Conservation (phyloP, 805 yeast species). For the Starmerella floricola region DNA sequence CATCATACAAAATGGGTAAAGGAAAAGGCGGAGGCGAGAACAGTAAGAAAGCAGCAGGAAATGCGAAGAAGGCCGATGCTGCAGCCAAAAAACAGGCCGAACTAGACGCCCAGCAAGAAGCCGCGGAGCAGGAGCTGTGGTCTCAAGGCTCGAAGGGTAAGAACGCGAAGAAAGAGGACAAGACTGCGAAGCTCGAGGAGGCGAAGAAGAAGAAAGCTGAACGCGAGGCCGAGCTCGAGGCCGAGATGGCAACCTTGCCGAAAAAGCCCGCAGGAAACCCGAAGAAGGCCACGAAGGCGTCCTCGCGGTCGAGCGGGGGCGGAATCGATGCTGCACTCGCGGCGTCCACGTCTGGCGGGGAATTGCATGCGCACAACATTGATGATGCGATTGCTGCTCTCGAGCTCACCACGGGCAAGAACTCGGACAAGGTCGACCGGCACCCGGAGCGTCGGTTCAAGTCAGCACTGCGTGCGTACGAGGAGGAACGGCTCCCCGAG, state of each 20-base stretch:
- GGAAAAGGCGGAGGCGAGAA: conserved; percentile 21
- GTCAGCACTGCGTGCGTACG: conserved; percentile 63
- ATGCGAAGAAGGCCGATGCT: conserved; percentile 54
- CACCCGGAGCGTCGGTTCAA: conserved; percentile 84
- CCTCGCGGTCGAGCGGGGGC: conserved; percentile 39
- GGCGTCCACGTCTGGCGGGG: conserved; percentile 40
- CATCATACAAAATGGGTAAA: conserved; percentile 20
- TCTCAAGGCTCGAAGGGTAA: conserved; percentile 58
- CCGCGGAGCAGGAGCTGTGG: conserved; percentile 55
- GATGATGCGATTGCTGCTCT: conserved; percentile 72
- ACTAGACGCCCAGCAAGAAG: conserved; percentile 36
- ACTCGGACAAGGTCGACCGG: conserved; percentile 43
- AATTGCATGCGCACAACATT: conserved; percentile 56
- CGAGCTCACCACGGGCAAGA: conserved; percentile 47
- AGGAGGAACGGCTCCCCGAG: conserved; percentile 61
- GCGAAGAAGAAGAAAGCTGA: conserved; percentile 74
- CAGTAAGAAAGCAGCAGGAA: conserved; percentile 39
- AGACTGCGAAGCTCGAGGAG: conserved; percentile 55
- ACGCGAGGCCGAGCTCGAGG: conserved; percentile 52
- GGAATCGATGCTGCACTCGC: conserved; percentile 43
- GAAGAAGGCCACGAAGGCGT: conserved; percentile 54
- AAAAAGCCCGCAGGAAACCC: conserved; percentile 40
- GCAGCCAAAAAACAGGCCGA: conserved; percentile 47
- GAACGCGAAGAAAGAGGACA: conserved; percentile 57
- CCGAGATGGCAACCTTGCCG: conserved; percentile 52